Base-by-base conservation (phyloP, 2,329 filamentous ascomycete species). In the Neocucurbitaria cava region DNA sequence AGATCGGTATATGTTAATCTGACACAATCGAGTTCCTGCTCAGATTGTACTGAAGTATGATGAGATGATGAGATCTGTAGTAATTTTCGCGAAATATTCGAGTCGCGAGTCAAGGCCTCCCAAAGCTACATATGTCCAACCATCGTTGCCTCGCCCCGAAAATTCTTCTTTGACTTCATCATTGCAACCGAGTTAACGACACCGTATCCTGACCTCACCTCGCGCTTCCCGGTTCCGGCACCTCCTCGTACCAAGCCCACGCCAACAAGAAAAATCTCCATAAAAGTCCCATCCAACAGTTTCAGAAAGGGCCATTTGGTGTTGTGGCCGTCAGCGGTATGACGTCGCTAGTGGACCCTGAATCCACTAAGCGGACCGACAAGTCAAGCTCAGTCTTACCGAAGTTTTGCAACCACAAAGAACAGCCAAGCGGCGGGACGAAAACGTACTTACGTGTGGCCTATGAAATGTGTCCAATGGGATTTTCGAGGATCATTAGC, bases 251-350 rank as follows among this genome's bases (percentile, higher is more conserved):
- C 57, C n/a, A 35, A 46, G 52, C 52, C 52, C 52, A 60, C 52
- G 44, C 33, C 48, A 54, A 39, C 49, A 44, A 35, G 31, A 40
- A 59, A 63, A 62, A 47, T 59, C 59, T 50, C 59, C 64, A 65
- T 53, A 57, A 52, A 59, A 51, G 50, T 55, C 59, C 63, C 55
- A 66, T 69, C 68, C 69, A 72, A 70, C 68, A 66, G 69, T 71
- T 71, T 70, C 68, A 66, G 50, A 36, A 53, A 44, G 31, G 26
- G 46, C 42, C n/a, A 40, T 49, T 50, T 46, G 51, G 46, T 55
- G 54, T 51, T 56, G 54, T 49, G 49, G 33, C 52, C 30, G 49
- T 48, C 56, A 58, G 50, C 56, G 53, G 46, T 26, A 68, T 72
- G 67, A 71, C 68, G 67, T 71, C 64, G 64, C 11, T 17, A 33